Conservation (phyloP, 2,329 filamentous ascomycete species). For the Colletotrichum lini region DNA sequence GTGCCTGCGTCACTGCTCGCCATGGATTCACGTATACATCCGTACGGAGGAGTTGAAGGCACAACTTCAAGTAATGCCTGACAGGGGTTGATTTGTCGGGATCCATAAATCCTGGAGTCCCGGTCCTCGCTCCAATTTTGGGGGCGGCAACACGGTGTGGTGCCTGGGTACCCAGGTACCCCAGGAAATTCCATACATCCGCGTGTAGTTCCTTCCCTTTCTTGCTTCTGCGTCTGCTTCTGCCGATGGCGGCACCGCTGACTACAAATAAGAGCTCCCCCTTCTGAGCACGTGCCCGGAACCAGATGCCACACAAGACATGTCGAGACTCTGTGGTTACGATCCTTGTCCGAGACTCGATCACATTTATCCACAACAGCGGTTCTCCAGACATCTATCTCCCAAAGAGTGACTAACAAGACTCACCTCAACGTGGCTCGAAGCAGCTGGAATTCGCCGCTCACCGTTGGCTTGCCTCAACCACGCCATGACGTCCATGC, state of each 20-base stretch:
- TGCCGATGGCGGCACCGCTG: constrained; percentile 3
- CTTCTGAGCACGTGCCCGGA: constrained; percentile 9
- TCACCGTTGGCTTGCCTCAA: constrained; percentile 9
- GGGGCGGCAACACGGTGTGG: background rate
- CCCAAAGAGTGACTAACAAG: background rate
- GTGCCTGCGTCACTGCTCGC: background rate
- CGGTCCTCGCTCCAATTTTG: constrained; percentile 20
- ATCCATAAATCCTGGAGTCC: constrained; percentile 20
- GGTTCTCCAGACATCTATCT: constrained; percentile 1
- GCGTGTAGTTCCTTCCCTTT: constrained; percentile 12
- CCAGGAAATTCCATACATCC: constrained; percentile 13
- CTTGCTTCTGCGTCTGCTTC: background rate
- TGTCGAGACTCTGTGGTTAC: background rate
- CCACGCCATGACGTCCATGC: constrained; percentile 23
- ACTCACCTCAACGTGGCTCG: background rate
- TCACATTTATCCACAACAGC: background rate
- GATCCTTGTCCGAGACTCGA: background rate
- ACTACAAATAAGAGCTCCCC: constrained; percentile 3
- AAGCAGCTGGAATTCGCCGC: background rate
- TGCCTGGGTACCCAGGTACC: constrained; percentile 16
- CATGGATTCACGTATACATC: too few species aligned
- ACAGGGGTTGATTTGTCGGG: constrained; percentile 13
- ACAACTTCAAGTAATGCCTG: constrained; percentile 1
- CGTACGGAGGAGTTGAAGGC: background rate
- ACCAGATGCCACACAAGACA: background rate